Base-by-base conservation (phyloP, 75 land plant species). In the Gnetum montanum region DNA sequence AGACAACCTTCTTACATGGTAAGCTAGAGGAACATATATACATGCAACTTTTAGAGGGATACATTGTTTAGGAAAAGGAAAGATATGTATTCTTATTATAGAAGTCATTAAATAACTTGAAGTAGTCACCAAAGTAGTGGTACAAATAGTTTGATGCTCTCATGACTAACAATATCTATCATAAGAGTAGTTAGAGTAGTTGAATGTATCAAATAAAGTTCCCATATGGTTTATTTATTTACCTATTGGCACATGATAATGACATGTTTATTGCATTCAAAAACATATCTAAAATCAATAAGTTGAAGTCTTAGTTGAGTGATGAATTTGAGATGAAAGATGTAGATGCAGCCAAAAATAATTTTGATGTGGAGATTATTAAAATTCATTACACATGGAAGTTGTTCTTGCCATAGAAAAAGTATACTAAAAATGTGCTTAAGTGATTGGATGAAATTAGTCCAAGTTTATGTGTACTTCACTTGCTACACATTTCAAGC, bases 261-360 rank as follows among this genome's bases (percentile, higher is more conserved):
- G 61, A 70, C 31, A 43, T 70, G 56, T 36, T 70, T 2, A 58
- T 70, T 3, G 67, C 49, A 11, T 25, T 54, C 20, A 43, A 50
- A 3, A 15, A 49, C 45, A 36, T 4, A 23, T 22, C 22, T 30
- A n/a, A 62, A 36, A 50, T 34, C 34, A 16, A 27, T 4, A 56
- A 40, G 6, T 58, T 64, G 12, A 64, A 64, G 34, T 2, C 30
- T 16, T 47, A 41, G 29, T 16, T 64, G 10, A 31, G 27, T 16
- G 30, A 30, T 15, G 46, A 55, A 24, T 68, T 61, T 54, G 47
- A 34, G 16, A 68, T 68, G 71, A 68, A 60, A 34, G 71, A 68
- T 54, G 33, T 68, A 5, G 71, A 58, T 34, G 43, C 29, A 2
- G 63, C 43, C 15, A 34, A 37, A 15, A 41, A 59, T 38, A 48